Conservation (phyloP, 208 protist species). For the Crithidia acanthocephali region DNA sequence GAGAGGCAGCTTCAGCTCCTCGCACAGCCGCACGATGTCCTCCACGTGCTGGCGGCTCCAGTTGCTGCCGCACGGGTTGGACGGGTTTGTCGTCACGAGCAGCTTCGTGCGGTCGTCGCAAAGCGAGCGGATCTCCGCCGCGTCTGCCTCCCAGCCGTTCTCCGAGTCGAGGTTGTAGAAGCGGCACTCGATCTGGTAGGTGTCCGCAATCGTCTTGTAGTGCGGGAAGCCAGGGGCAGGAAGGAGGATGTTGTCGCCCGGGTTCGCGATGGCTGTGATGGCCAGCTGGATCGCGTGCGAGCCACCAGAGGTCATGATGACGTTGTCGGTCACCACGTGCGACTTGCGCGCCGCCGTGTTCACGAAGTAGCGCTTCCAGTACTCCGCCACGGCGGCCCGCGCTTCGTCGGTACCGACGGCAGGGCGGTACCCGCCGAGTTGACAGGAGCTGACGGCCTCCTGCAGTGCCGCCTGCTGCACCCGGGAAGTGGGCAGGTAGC, state of each 20-base stretch:
- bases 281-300: conserved; percentile 91
- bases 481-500: conserved; percentile 62
- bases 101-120: conserved; percentile 83
- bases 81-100: conserved; percentile 95
- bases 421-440: conserved; percentile 69
- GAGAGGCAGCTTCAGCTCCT: conserved; percentile 85
- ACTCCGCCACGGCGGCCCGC: conserved; percentile 59
- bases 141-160: conserved; percentile 90
- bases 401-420: conserved; percentile 51
- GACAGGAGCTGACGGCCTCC: conserved; percentile 44
- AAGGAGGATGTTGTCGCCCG: conserved; percentile 92
- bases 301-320: conserved; percentile 80
- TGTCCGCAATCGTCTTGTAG: conserved; percentile 87
- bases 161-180: conserved; percentile 84
- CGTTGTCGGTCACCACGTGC: conserved; percentile 47
- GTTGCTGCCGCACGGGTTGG: conserved; percentile 95
- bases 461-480: conserved; percentile 51
- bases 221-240: conserved; percentile 93
- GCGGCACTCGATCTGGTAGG: conserved; percentile 70
- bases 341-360: conserved; percentile 22
- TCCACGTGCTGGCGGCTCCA: conserved; percentile 80
- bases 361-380: conserved; percentile 41
- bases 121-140: conserved; percentile 66
- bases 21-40: conserved; percentile 62
- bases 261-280: conserved; percentile 74